phyloP scores from a whole-genome alignment of 257 asterid species.

The Galeopsis tetrahit region DNA sequence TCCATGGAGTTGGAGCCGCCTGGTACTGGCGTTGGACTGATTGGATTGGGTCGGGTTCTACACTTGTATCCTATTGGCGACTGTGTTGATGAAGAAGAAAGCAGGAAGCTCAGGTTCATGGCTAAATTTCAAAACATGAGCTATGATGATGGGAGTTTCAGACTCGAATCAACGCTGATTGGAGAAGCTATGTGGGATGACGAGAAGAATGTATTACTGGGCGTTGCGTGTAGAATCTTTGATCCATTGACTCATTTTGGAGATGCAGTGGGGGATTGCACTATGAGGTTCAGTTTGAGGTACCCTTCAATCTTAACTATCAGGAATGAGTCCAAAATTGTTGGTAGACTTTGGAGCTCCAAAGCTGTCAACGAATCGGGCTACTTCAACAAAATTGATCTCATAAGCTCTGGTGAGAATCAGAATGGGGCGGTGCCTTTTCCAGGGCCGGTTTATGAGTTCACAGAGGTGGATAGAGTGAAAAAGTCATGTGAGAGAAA shows the following conservation, averaged over 20 bases:
- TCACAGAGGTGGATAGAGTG: slow-evolving; percentile 49
- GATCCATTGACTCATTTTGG: slow-evolving; percentile 24
- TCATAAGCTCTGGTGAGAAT: slow-evolving; percentile 21
- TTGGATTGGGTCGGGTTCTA: slow-evolving; percentile 17
- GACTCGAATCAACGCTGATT: slow-evolving; percentile 34
- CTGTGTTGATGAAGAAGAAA: slow-evolving; percentile 32
- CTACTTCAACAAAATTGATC: slow-evolving; percentile 41
- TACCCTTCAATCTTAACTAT: slow-evolving; percentile 51
- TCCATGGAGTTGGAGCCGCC: slow-evolving; percentile 43
- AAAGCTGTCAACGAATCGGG: slow-evolving; percentile 42
- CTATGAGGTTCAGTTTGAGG: slow-evolving; percentile 51
- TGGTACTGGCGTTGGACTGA: too few relatives aligned
- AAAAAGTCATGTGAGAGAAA: slow-evolving; percentile 36
- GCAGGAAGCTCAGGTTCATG: slow-evolving; percentile 41
- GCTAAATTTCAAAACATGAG: slow-evolving; percentile 28
- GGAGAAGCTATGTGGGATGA: slow-evolving; percentile 77
- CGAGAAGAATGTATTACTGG: slow-evolving; percentile 40
- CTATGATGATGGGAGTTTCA: slow-evolving; percentile 16
- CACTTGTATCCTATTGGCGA: slow-evolving; percentile 40
- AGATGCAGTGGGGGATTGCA: slow-evolving; percentile 57
- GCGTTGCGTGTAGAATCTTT: slow-evolving; percentile 58
- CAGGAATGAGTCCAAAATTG: slow-evolving; percentile 34
- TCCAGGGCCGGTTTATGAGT: slow-evolving; percentile 55
- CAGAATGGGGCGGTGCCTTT: neutral
- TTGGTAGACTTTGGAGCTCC: slow-evolving; percentile 63